Evolutionary conservation across 805 yeast species (phyloP).

Genomic region (Hanseniaspora mollemarum): DNA sequence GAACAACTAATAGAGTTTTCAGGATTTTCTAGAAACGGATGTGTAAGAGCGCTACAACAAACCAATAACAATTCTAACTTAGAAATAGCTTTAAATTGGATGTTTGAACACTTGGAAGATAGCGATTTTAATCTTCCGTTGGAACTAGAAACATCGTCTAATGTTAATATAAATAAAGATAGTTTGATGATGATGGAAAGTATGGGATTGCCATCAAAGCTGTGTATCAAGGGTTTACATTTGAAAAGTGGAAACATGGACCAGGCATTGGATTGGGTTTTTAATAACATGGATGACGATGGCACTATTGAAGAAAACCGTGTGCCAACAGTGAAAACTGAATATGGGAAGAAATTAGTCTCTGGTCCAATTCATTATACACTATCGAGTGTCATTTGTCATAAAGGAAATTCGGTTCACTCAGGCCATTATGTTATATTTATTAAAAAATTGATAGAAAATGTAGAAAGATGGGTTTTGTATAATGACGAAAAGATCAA

Average conservation of each 20-base stretch:
- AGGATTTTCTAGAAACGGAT: constrained; percentile 75
- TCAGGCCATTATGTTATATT: constrained; percentile 89
- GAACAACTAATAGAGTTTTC: constrained; percentile 46
- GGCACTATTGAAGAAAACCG: constrained; percentile 40
- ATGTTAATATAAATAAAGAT: constrained; percentile 22
- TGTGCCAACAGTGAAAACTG: constrained; percentile 2
- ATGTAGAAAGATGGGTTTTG: constrained; percentile 50
- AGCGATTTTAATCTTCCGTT: constrained; percentile 60
- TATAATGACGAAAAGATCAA: constrained; percentile 88
- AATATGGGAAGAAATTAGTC: constrained; percentile 20
- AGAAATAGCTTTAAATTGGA: constrained; percentile 82
- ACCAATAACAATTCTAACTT: constrained; percentile 49
- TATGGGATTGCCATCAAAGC: constrained; percentile 67
- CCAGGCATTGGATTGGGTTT: constrained; percentile 84
- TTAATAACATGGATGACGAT: constrained; percentile 66
- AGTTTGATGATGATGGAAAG: constrained; percentile 23
- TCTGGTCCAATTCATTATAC: constrained; percentile 20
- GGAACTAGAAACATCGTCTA: constrained; percentile 23
- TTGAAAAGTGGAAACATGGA: constrained; percentile 52
- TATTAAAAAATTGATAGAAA: constrained; percentile 36
- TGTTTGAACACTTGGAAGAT: constrained; percentile 82
- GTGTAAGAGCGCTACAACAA: constrained; percentile 53
- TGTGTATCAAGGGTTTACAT: constrained; percentile 63
- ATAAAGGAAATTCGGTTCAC: constrained; percentile 79
- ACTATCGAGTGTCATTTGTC: constrained; percentile 66